Evolutionary conservation across 139 green algal genomes (phyloP), one percentile per base, ranked within the genome.

Genomic region (Desmodesmus armatus): DNA sequence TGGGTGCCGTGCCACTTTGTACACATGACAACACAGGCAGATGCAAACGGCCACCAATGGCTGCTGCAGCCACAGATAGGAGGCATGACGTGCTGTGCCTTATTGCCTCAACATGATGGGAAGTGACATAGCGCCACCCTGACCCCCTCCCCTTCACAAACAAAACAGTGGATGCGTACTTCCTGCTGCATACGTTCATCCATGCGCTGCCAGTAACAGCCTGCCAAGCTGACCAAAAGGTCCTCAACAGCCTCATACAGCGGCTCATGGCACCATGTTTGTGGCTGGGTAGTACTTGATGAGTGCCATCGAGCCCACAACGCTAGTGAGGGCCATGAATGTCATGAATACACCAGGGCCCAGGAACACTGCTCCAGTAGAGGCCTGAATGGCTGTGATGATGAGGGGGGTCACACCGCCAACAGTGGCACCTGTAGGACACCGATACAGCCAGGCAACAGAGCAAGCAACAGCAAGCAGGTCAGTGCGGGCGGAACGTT

Each of bases 371-470:
- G 19, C 29, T 3, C 55, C 55, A 27, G 78, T 77, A 27, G 27
- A n/a, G 27, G 62, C 77, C 62, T 84, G 78, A 40, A 84, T 84
- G n/a, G 78, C 58, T 31, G 78, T 84, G 41, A 84, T 84, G 7
- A 29, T 33, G 19, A 84, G 62, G 0, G 78, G 78, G 9, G 62
- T 84, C 3, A 75, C n/a, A 17, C 78, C 78, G 13, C 78, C 78
- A 58, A 84, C 49, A 27, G 78, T 84, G 62, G 77, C 77, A 58
- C 78, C 78, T 80, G 73, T 49, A 80, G 33, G 9, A 27, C n/a
- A 23, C 27, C 11, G 47, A 58, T 58, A 15, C 47, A 58, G 13
- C 13, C 17, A 31, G 9, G 21, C 4, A n/a, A 19, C 9, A 65
- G 43, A 43, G 17, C 13, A 3, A 43, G n/a, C 43, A 58, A 31